Conservation (phyloP, 208 protist genomes). For the Wallacemonas sp. region DNA sequence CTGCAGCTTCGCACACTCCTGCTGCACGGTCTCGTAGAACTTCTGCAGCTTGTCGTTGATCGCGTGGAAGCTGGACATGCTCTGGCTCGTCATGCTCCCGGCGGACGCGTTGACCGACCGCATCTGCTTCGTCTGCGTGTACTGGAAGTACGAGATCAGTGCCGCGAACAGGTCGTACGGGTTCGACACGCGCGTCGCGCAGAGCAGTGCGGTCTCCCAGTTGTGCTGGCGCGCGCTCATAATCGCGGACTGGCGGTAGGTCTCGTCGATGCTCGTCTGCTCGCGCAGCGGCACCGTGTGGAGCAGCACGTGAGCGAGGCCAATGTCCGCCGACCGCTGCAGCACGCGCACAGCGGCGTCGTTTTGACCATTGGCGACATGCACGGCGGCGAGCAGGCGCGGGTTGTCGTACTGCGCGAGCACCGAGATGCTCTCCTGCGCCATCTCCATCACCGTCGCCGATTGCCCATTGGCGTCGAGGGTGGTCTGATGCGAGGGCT, state of each 20-base stretch:
- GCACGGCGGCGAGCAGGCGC: slow-evolving; percentile 64
- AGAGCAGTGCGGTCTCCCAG: slow-evolving; percentile 80
- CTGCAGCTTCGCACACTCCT: slow-evolving; percentile 60
- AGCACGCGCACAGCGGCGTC: slow-evolving; percentile 75
- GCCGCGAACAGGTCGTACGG: slow-evolving; percentile 74
- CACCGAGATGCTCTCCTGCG: slow-evolving; percentile 35
- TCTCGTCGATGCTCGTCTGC: slow-evolving; percentile 76
- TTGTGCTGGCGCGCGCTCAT: slow-evolving; percentile 60
- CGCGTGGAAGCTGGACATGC: slow-evolving; percentile 38
- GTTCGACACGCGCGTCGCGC: slow-evolving; percentile 73
- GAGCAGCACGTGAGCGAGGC: slow-evolving; percentile 71
- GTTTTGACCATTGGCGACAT: slow-evolving; percentile 58
- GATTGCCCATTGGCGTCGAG: slow-evolving; percentile 60
- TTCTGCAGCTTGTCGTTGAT: slow-evolving; percentile 61
- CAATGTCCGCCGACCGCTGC: slow-evolving; percentile 58
- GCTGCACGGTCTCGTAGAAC: slow-evolving; percentile 71
- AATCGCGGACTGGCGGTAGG: slow-evolving; percentile 77
- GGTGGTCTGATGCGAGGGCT: slow-evolving; percentile 60
- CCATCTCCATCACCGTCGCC: slow-evolving; percentile 36
- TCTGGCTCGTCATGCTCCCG: slow-evolving; percentile 44
- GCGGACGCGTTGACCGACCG: slow-evolving; percentile 20
- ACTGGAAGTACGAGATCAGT: slow-evolving; percentile 75
- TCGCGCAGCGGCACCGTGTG: slow-evolving; percentile 82
- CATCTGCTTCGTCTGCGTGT: slow-evolving; percentile 52
- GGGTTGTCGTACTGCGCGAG: slow-evolving; percentile 53